These are phyloP conservation scores for Vaccinium vitisidaea DNA, from an alignment of 148 eudicot species.

Conservation along the genomic window DNA sequence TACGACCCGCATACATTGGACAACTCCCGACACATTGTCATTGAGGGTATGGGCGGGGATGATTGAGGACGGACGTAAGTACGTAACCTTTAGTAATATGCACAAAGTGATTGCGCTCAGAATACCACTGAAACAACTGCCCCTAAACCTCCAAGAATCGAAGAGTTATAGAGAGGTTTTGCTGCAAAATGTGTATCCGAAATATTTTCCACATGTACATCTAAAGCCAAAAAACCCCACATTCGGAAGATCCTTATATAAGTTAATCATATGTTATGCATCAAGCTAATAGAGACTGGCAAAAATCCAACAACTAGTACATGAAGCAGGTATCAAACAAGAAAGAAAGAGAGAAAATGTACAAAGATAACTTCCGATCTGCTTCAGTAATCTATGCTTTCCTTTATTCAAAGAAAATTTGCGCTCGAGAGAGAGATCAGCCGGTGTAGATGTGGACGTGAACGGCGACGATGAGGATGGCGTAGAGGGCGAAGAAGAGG, in stretches of 20 bases:
- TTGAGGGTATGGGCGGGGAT: no score
- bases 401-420: neutral
- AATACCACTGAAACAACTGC: no score
- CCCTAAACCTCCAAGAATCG: no score
- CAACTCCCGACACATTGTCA: no score
- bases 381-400: neutral
- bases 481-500: slow-evolving; percentile 41
- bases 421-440: neutral
- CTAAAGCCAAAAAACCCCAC: neutral
- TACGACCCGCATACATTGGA: no score
- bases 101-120: no score
- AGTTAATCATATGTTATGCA: neutral
- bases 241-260: neutral
- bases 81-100: no score
- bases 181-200: no score
- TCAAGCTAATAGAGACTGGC: neutral
- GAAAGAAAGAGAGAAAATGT: neutral
- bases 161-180: no score
- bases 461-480: slow-evolving; percentile 36
- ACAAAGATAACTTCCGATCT: neutral
- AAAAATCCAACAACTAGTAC: neutral
- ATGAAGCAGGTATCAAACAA: neutral
- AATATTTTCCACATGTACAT: no score
- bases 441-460: slow-evolving; percentile 42
- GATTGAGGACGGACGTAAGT: no score